Base-by-base conservation (phyloP, 768 basidiomycete genomes). In the Krasilnikovozyma curviuscula region DNA sequence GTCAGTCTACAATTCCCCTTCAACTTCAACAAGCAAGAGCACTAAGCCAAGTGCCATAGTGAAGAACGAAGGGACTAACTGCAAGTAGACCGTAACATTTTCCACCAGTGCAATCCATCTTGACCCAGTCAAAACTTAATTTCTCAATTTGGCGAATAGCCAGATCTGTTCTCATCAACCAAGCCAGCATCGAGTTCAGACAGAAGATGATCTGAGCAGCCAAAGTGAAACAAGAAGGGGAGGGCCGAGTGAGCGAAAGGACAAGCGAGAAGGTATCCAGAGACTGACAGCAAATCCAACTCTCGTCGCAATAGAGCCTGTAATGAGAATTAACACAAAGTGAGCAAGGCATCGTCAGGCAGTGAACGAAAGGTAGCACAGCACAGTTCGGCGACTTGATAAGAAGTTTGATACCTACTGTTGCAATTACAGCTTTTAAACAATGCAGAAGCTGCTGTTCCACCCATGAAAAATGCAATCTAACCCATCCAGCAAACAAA, bases 401-500 rank as follows among this genome's bases (percentile, higher is more conserved):
- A 12, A n/a, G 9, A 21, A n/a, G 2, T 1, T 12, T 13, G 3
- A 31, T 2, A 46, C 45, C 14, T 18, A 52, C 50, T 91, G 63
- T 97, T 95, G 68, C 93, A 98, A 63, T 97, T 97, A 66, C 91
- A 98, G 28, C 83, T 86, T 70, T 93, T 95, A 73, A 79, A 88
- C 69, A 93, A 84, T 75, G 91, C 86, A 30, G 83, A 86, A 3
- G 89, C 88, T 78, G 66, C 57, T n/a, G 55, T 61, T 21, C 58
- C 54, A 12, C 55, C 54, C 82, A 37, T 77, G 83, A 32, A 81
- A 83, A 7, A 83, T 83, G 59, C 76, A 86, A 64, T 77, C 85
- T 61, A 86, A 86, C 0, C 83, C 10, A 34, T n/a, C 12, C n/a
- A 34, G 12, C 32, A 10, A n/a, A 34, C 32, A 48, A 8, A 6